Evolutionary conservation across 805 yeast species (phyloP).

Genomic region (Candida ortonii): DNA sequence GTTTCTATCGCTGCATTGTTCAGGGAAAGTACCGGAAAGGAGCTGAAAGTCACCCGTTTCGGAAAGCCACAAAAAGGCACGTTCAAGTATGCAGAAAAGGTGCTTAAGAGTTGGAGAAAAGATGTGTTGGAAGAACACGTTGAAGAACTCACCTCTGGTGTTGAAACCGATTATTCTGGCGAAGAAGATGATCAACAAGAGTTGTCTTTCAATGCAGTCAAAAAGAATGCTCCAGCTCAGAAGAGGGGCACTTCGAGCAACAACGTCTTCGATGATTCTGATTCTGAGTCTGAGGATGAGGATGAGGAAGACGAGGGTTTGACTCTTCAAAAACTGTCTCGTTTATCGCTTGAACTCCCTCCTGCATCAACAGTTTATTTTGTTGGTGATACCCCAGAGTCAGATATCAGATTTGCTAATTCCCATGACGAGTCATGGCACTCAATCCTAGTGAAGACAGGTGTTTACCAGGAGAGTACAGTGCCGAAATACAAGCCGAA

Average conservation of each 20-base stretch:
- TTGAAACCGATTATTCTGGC: slow-evolving; percentile 18
- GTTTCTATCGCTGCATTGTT: slow-evolving; percentile 83
- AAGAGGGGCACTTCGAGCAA: slow-evolving; percentile 3
- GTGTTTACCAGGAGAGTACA: slow-evolving; percentile 81
- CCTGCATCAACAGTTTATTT: slow-evolving; percentile 85
- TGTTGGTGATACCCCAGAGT: slow-evolving; percentile 89
- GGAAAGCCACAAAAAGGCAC: slow-evolving; percentile 92
- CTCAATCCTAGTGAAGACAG: slow-evolving; percentile 81
- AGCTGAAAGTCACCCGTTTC: slow-evolving; percentile 74
- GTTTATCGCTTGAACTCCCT: slow-evolving; percentile 55
- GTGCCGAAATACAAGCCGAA: slow-evolving; percentile 78
- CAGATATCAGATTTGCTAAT: slow-evolving; percentile 84
- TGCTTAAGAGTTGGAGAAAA: slow-evolving; percentile 73
- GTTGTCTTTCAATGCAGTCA: slow-evolving; percentile 17
- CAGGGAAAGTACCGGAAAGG: slow-evolving; percentile 80
- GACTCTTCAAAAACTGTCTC: slow-evolving; percentile 43
- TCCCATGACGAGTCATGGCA: slow-evolving; percentile 83
- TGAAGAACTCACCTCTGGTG: slow-evolving; percentile 36
- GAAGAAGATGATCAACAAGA: slow-evolving; percentile 17
- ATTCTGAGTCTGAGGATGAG: slow-evolving; percentile 31
- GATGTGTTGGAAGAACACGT: slow-evolving; percentile 74
- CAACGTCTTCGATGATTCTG: slow-evolving; percentile 25
- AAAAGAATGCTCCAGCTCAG: slow-evolving; percentile 5
- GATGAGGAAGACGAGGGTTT: slow-evolving; percentile 39
- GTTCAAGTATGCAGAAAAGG: slow-evolving; percentile 77